Percentiles rank a stretch among this genome's conserved stretches.
These are phyloP conservation scores for Aspergillus nomiae DNA, from an alignment of 2,329 filamentous ascomycete species.

Conservation along the genomic window DNA sequence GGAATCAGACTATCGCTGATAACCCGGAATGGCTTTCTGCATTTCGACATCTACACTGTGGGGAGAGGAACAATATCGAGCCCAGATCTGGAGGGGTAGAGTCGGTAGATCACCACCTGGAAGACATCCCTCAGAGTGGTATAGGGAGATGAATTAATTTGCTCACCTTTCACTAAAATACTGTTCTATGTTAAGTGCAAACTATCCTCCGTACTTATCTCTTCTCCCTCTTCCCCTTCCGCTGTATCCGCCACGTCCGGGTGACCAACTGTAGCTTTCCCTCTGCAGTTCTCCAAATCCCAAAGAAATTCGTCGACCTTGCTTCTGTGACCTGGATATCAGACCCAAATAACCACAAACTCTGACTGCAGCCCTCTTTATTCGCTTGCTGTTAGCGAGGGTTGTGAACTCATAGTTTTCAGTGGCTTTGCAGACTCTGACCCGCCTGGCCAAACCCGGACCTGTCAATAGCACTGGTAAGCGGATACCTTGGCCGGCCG, in stretches of 20 bases:
- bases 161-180: background rate
- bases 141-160: background rate
- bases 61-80: background rate
- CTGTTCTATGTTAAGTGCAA: background rate
- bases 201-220: background rate
- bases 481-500: no score
- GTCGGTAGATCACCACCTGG: background rate
- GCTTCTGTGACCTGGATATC: background rate
- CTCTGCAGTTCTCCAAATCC: background rate
- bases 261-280: background rate
- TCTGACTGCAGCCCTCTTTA: no score
- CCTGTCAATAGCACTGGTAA: no score
- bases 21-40: slow-evolving; percentile 24
- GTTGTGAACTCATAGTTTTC: no score
- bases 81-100: background rate
- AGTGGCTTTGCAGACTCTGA: no score
- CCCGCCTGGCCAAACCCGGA: no score
- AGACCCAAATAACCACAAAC: no score
- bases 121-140: background rate
- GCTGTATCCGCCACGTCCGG: background rate
- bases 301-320: background rate
- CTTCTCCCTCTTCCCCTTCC: background rate
- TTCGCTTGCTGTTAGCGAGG: no score
- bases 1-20: slow-evolving; percentile 45
- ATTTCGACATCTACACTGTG: slow-evolving; percentile 14